Conservation (phyloP, 345 rosid genomes). For the Leavenworthia alabamica region DNA sequence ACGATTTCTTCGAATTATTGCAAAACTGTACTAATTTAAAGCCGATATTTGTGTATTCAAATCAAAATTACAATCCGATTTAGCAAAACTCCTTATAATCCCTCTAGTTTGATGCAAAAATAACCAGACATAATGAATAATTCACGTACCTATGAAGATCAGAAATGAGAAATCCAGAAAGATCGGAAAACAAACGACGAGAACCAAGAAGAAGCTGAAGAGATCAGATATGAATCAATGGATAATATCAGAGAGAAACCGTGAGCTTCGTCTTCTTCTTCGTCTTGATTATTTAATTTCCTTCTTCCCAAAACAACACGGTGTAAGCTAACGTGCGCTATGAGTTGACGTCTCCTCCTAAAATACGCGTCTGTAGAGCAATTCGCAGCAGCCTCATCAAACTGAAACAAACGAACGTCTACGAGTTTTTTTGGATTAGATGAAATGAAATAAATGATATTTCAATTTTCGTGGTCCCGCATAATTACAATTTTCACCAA, state of each 20-base stretch:
- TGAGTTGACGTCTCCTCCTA: neutral
- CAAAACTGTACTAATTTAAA: neutral
- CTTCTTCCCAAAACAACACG: constrained; percentile 3
- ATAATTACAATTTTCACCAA: constrained; percentile 1
- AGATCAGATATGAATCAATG: neutral
- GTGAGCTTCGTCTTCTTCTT: neutral
- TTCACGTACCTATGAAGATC: neutral
- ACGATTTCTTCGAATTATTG: neutral
- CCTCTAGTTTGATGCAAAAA: neutral
- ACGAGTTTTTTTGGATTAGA: neutral
- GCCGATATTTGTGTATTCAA: neutral
- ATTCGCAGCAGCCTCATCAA: constrained; percentile 11
- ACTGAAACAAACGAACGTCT: neutral
- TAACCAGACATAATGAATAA: neutral
- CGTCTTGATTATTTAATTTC: neutral
- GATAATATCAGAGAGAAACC: neutral
- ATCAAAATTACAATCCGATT: neutral
- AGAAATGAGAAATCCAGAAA: constrained; percentile 6
- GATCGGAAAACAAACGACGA: constrained; percentile 10
- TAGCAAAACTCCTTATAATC: neutral
- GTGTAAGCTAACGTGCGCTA: constrained; percentile 24
- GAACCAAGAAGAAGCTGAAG: neutral
- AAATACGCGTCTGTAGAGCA: constrained; percentile 8
- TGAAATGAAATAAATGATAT: neutral
- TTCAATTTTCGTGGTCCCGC: constrained; percentile 12